These are phyloP conservation scores for Phalaenopsis equestris DNA, from an alignment of 106 monocot species.

Conservation along the genomic window DNA sequence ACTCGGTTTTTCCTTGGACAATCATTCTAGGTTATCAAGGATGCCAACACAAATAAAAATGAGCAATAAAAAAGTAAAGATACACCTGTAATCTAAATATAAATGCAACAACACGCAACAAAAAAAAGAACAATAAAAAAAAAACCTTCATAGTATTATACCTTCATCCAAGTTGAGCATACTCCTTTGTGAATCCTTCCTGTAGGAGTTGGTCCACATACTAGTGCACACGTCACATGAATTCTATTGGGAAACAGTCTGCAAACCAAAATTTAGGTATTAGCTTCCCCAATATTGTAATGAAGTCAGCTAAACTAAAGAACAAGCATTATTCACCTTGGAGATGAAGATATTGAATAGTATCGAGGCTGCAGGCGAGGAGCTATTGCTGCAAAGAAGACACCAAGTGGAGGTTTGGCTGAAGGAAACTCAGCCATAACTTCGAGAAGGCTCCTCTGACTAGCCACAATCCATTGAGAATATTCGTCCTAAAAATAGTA, in stretches of 20 bases:
- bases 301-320: background rate
- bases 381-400: constrained; percentile 91
- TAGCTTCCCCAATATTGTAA: background rate
- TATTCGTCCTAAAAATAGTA: constrained; percentile 69
- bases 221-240: constrained; percentile 96
- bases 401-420: constrained; percentile 86
- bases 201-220: constrained; percentile 63
- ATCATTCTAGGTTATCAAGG: background rate
- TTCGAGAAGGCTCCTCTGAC: constrained; percentile 93
- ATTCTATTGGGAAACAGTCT: constrained; percentile 81
- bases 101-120: background rate
- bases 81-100: background rate
- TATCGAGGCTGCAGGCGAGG: constrained; percentile 91
- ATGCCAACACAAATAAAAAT: background rate
- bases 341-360: constrained; percentile 97
- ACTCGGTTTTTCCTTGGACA: background rate
- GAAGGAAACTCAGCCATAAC: constrained; percentile 97
- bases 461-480: constrained; percentile 74
- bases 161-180: constrained; percentile 99
- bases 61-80: background rate
- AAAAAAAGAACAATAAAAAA: no score
- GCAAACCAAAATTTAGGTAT: constrained; percentile 3
- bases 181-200: constrained; percentile 98
- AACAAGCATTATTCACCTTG: constrained; percentile 36
- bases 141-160: constrained; percentile 15